A percentile compares a stretch with the other conserved stretches of the same genome.
phyloP scores from a whole-genome alignment of 208 protist species.

The Tritrichomonas musculus region DNA sequence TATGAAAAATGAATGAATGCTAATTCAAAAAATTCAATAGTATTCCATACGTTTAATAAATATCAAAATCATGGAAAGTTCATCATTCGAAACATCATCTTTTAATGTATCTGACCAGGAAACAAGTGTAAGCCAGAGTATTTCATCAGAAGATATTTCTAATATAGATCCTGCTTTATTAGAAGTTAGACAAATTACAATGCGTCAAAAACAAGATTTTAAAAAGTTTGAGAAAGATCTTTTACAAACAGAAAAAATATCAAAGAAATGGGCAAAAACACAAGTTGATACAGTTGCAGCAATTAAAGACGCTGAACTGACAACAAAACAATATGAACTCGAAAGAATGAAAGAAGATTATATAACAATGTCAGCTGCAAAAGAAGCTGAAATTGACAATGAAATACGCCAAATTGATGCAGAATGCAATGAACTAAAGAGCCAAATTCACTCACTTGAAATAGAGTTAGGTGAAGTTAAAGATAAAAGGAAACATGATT shows the following conservation, averaged over 20 bases:
- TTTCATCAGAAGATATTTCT: no score
- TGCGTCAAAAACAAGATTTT: background rate
- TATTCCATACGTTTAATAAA: no score
- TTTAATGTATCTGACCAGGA: no score
- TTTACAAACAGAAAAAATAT: background rate
- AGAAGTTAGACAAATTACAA: background rate
- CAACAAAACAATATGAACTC: background rate
- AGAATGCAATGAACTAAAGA: background rate
- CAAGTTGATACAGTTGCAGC: conserved; percentile 16
- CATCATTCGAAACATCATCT: no score
- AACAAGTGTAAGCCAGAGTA: no score
- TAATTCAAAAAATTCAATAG: no score
- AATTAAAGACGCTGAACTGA: background rate
- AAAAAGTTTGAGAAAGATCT: conserved; percentile 17
- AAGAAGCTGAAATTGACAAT: background rate
- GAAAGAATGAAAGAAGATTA: background rate
- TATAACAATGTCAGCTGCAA: background rate
- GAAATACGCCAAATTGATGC: background rate
- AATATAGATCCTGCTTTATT: background rate
- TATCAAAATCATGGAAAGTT: no score
- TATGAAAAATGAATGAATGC: no score
- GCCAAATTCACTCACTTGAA: background rate
- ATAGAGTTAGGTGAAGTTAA: background rate
- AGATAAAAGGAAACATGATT: background rate
- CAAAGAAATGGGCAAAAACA: conserved; percentile 31